Evolutionary conservation across 2,329 filamentous ascomycete genomes (phyloP).

Genomic region (Xylaria sp.): DNA sequence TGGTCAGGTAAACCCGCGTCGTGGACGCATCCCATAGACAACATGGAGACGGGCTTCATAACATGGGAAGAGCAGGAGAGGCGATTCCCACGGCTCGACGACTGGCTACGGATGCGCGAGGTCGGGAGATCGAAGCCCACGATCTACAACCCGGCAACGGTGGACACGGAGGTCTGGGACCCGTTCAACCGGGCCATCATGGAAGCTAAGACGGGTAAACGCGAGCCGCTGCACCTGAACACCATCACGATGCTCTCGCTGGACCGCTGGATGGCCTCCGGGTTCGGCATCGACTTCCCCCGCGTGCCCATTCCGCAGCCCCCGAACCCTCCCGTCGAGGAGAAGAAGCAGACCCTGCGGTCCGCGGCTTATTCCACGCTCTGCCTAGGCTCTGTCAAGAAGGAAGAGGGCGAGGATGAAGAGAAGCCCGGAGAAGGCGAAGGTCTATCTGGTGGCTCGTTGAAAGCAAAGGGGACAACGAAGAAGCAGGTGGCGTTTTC

Average conservation of each 20-base stretch:
- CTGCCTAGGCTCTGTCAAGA: neutral
- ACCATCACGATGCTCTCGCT: constrained; percentile 40
- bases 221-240: constrained; percentile 32
- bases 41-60: constrained; percentile 37
- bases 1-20: constrained; percentile 16
- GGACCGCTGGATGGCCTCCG: constrained; percentile 23
- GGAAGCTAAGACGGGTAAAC: constrained; percentile 25
- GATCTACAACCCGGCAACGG: constrained; percentile 26
- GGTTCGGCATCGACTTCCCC: constrained; percentile 21
- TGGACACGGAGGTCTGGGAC: constrained; percentile 37
- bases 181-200: constrained; percentile 30
- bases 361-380: neutral
- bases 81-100: constrained; percentile 33
- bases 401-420: neutral
- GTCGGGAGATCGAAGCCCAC: neutral
- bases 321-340: constrained; percentile 6
- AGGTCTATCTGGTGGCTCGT: neutral
- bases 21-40: constrained; percentile 20
- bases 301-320: constrained; percentile 32
- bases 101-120: constrained; percentile 12
- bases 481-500: neutral
- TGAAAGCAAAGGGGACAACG: neutral
- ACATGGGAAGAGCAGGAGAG: constrained; percentile 40
- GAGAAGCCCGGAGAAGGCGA: neutral
- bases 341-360: constrained; percentile 23